Evolutionary conservation across 2,329 filamentous ascomycete genomes (phyloP).

Genomic region (Clonostachys sp.): DNA sequence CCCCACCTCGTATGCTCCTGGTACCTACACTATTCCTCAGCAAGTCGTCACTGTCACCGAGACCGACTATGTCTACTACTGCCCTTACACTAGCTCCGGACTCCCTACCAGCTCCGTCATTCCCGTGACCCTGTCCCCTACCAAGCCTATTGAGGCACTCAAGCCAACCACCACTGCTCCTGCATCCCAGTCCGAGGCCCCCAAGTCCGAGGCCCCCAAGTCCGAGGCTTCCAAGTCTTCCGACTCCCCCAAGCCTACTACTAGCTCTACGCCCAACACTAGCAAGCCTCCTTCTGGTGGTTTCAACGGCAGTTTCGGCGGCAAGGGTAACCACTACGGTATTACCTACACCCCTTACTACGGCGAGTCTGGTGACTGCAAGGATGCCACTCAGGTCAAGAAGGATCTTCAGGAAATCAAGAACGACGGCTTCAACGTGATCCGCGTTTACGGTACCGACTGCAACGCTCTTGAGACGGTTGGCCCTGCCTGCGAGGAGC

Average conservation of each 20-base stretch:
- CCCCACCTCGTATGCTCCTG: constrained; percentile 60
- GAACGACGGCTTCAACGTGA: constrained; percentile 58
- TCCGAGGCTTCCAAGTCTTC: constrained; percentile 4
- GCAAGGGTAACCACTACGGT: constrained; percentile 56
- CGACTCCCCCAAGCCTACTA: constrained; percentile 7
- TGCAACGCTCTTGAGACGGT: constrained; percentile 77
- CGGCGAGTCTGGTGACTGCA: constrained; percentile 55
- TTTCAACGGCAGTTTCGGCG: constrained; percentile 24
- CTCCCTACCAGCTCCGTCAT: constrained; percentile 17
- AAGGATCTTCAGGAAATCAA: constrained; percentile 60
- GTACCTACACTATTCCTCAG: constrained; percentile 68
- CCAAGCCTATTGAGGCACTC: constrained; percentile 11
- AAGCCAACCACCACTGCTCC: constrained; percentile 8
- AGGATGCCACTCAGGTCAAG: constrained; percentile 51
- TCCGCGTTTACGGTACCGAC: constrained; percentile 91
- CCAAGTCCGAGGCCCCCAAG: constrained; percentile 5
- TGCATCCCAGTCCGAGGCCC: constrained; percentile 3
- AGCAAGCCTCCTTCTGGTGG: constrained; percentile 8
- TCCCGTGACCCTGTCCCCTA: constrained; percentile 11
- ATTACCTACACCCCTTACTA: constrained; percentile 80
- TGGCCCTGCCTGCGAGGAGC: constrained; percentile 59
- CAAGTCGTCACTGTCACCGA: constrained; percentile 64
- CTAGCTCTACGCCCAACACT: constrained; percentile 2
- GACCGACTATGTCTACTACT: constrained; percentile 65
- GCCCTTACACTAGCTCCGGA: constrained; percentile 55